Evolutionary conservation across 768 basidiomycete species (phyloP), one percentile per base, ranked within the genome.

Genomic region (Hysterangium stoloniferum): DNA sequence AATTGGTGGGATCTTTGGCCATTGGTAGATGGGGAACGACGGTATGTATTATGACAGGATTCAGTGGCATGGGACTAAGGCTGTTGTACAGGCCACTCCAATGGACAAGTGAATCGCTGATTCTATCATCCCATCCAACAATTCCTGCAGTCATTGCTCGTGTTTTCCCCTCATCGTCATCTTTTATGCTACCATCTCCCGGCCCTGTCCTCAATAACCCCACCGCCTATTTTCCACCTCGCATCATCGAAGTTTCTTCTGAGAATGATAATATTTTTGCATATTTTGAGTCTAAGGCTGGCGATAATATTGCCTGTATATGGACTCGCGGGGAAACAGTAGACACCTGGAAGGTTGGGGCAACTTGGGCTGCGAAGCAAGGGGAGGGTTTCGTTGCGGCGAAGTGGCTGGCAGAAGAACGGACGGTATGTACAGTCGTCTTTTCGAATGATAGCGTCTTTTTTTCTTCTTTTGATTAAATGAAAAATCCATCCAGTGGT

Each of bases 1-100:
- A 77, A 77, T 25, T 87, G 86, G 86, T 88, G 84, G 84, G 82
- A 88, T 54, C 72, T 82, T 35, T 69, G 76, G 53, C 77, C 82
- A 24, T 67, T 86, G 34, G 65, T 74, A 4, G 84, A 85, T 59
- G 69, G 74, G 31, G 67, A 75, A 2, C 68, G 69, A 54, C 73
- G 77, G 86, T 81, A 55, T 42, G 67, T 61, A 37, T 48, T 38
- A 27, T 53, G 2, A 41, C 25, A 32, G 13, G 24, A 45, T 43
- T 25, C 33, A 58, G 45, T 35, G 24, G 43, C 25, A 58, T 45
- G 17, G 45, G 51, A 13, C 52, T 54, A 34, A 25, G 40, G 44
- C 34, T 20, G 12, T 27, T 50, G 35, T 20, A 1, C 57, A 89
- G 87, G 56, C 84, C 85, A 1, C 59, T 86, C 4, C 75, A 74